Evolutionary conservation across 768 basidiomycete species (phyloP).

Genomic region (Amanita polypyramis): DNA sequence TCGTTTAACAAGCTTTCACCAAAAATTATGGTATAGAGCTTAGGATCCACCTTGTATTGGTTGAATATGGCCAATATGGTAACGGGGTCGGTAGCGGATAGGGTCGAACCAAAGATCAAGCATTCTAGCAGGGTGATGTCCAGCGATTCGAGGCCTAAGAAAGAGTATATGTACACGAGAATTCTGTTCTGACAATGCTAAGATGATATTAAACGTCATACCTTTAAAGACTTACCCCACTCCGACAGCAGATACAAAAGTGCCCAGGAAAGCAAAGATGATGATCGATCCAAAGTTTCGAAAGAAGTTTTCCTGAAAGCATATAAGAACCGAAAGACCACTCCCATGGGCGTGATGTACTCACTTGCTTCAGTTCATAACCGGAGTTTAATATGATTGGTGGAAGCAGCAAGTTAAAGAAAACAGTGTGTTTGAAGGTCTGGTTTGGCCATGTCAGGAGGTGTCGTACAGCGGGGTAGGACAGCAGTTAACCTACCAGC

Average conservation of each 20-base stretch:
- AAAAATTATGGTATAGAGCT: conserved; percentile 94
- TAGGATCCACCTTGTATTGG: conserved; percentile 97
- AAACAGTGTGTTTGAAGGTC: conserved; percentile 95
- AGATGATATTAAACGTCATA: conserved; percentile 15
- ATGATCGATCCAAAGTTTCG: conserved; percentile 96
- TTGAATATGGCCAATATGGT: conserved; percentile 98
- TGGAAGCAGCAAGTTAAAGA: conserved; percentile 96
- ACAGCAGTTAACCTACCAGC: conserved; percentile 69
- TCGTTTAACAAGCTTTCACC: conserved; percentile 96
- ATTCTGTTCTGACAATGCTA: conserved; percentile 55
- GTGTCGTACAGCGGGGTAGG: background rate
- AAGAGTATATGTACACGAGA: conserved; percentile 90
- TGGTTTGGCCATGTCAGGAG: conserved; percentile 20
- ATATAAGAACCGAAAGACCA: background rate
- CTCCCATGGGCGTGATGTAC: conserved; percentile 11
- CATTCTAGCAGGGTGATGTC: conserved; percentile 86
- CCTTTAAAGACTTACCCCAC: conserved; percentile 64
- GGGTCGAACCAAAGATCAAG: conserved; percentile 89
- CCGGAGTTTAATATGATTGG: conserved; percentile 98
- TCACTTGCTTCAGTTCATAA: conserved; percentile 91
- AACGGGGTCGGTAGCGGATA: conserved; percentile 96
- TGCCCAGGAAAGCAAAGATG: conserved; percentile 88
- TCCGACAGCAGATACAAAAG: conserved; percentile 92
- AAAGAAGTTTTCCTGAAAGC: conserved; percentile 87
- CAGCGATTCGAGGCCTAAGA: conserved; percentile 84